Percentiles rank a stretch among this genome's conserved stretches.
phyloP scores from a whole-genome alignment of 2,329 filamentous ascomycete genomes.

The Xylariomycetidae sp. region DNA sequence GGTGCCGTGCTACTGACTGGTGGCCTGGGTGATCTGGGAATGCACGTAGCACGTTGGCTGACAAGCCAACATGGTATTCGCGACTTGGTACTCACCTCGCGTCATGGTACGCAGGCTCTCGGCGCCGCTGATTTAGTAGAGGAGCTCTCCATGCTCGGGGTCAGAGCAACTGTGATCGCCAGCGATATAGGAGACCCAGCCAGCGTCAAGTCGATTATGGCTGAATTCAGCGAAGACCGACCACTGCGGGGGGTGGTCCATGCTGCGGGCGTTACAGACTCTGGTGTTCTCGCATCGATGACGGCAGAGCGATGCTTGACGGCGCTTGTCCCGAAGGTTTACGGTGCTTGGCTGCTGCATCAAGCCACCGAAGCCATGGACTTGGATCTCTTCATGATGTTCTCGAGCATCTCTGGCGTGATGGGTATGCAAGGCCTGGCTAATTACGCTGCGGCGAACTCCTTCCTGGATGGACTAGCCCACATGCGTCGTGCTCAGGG shows the following conservation, averaged over 20 bases:
- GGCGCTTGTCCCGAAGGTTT: slow-evolving; percentile 19
- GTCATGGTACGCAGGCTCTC: slow-evolving; percentile 21
- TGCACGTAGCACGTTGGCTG: slow-evolving; percentile 21
- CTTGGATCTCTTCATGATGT: slow-evolving; percentile 21
- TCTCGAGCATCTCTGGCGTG: slow-evolving; percentile 24
- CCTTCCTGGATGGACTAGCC: slow-evolving; percentile 19
- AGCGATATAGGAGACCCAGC: slow-evolving; percentile 19
- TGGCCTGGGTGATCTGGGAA: slow-evolving; percentile 23
- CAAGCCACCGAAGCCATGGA: slow-evolving; percentile 18
- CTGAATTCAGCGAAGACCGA: slow-evolving; percentile 15
- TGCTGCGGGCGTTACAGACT: slow-evolving; percentile 22
- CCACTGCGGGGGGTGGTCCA: slow-evolving; percentile 27
- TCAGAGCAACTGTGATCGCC: slow-evolving; percentile 17
- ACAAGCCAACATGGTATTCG: slow-evolving; percentile 18
- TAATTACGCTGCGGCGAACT: slow-evolving; percentile 23
- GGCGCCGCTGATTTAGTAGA: slow-evolving; percentile 18
- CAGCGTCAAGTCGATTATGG: slow-evolving; percentile 16
- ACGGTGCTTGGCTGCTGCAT: slow-evolving; percentile 23
- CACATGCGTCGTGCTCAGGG: slow-evolving; percentile 14
- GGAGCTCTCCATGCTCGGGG: slow-evolving; percentile 17
- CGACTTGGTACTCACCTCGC: slow-evolving; percentile 24
- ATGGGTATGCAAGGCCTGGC: slow-evolving; percentile 20
- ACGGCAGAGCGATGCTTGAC: slow-evolving; percentile 20
- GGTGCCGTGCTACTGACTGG: slow-evolving; percentile 25
- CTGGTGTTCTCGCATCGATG: slow-evolving; percentile 22